A percentile compares a stretch with the other conserved stretches of the same genome.
phyloP scores from a whole-genome alignment of 495 filamentous ascomycete species.

The Tuber aestivum region DNA sequence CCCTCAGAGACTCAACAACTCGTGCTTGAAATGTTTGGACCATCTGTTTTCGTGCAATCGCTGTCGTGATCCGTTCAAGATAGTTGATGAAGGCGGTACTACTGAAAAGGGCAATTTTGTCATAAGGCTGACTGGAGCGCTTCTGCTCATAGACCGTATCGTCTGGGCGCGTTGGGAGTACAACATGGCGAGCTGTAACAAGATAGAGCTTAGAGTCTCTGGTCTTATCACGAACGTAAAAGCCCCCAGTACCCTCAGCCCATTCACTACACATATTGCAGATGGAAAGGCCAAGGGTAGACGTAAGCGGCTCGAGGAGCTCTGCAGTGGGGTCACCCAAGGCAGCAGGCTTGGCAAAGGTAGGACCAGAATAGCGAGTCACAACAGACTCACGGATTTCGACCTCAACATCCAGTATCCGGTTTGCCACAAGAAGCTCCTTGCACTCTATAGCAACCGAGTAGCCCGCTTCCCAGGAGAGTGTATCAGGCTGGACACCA shows the following conservation, averaged over 20 bases:
- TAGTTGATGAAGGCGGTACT: no score
- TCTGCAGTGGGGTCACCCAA: neutral
- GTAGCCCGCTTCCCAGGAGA: neutral
- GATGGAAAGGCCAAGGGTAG: neutral
- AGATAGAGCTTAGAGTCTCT: neutral
- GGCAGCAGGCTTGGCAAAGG: fast-evolving
- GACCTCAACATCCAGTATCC: neutral
- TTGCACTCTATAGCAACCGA: neutral
- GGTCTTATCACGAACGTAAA: neutral
- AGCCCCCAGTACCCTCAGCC: neutral
- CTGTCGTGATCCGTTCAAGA: no score
- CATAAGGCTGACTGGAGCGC: neutral
- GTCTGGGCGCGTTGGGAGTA: neutral
- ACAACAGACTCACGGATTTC: neutral
- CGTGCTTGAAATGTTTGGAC: no score
- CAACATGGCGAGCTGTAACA: neutral
- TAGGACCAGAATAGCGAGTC: neutral
- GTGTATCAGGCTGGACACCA: neutral
- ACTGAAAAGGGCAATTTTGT: neutral
- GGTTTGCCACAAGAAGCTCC: neutral
- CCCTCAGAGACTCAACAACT: no score
- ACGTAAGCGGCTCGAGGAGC: neutral
- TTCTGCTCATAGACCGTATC: neutral
- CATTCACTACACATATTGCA: neutral
- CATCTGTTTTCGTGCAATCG: no score